Evolutionary conservation across 1,284 basidiomycete species (phyloP), one percentile per base, ranked within the genome.

Genomic region (Ustilago esculenta): DNA sequence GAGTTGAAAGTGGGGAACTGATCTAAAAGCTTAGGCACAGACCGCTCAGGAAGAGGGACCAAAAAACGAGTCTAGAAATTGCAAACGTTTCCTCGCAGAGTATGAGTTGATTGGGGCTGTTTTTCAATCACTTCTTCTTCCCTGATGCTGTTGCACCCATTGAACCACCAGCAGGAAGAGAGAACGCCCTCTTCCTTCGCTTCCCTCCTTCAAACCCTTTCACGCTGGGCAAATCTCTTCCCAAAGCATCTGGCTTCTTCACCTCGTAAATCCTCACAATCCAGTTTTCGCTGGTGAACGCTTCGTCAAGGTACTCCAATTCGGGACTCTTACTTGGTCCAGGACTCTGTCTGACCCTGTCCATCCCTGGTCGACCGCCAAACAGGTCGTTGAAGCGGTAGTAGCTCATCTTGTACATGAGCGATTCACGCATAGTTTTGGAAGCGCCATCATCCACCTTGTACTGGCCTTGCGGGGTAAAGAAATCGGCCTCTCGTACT

Each of bases 391-490:
- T 79, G 65, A 76, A 80, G 17, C 80, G 66, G 49, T 81, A 71
- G 69, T 81, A 81, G 51, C 68, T 74, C 80, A 81, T 81, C 73
- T 81, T 81, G 74, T 79, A 82, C 93, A 98, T 94, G 83, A 97
- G 84, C 79, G 92, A 92, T 78, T 98, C 90, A 84, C 87, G 91
- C 96, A 99, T 99, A n/a, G 93, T 85, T 7, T 87, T 84, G 0
- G 90, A 88, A 43, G 96, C 96, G 44, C 86, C 85, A 36, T 92
- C 92, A 81, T 98, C 96, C 43, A 98, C 87, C 70, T 89, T 89
- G 84, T 98, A 99, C 82, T 98, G 94, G 40, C 96, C 96, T 11
- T 89, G 85, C n/a, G 88, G 85, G 0, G 91, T 98, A 84, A 99
- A 99, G 86, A 92, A 99, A 81, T 91, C 90, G 27, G 88, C 86